A percentile compares a stretch with the other conserved stretches of the same genome.
These are phyloP conservation scores for Mycena albidolilacea DNA, from an alignment of 768 basidiomycete genomes.

Conservation along the genomic window DNA sequence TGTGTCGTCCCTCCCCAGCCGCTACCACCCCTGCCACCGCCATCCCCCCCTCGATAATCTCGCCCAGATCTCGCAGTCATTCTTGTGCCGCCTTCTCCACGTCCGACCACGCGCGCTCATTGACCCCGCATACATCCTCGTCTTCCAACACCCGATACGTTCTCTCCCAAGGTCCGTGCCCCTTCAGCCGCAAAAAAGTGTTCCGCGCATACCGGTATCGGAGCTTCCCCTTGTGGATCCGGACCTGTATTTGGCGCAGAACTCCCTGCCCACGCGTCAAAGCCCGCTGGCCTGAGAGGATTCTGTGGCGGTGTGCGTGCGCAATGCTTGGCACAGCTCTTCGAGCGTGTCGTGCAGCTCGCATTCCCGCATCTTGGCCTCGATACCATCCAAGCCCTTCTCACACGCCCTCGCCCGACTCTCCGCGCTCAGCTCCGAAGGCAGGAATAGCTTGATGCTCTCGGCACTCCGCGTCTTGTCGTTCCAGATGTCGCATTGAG, in stretches of 20 bases:
- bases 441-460: slow-evolving; percentile 3
- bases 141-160: background rate
- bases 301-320: background rate
- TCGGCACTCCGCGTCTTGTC: background rate
- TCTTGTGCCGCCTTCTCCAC: slow-evolving; percentile 1
- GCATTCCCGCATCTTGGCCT: slow-evolving; percentile 4
- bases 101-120: background rate
- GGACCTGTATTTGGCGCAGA: background rate
- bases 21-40: slow-evolving; percentile 2
- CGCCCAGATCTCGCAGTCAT: background rate
- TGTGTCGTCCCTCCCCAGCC: no score
- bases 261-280: slow-evolving; percentile 17
- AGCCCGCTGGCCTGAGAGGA: background rate
- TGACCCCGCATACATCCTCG: slow-evolving; percentile 4
- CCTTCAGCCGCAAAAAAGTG: background rate
- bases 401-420: background rate
- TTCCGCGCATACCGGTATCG: slow-evolving; percentile 6
- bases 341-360: slow-evolving; percentile 16
- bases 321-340: background rate
- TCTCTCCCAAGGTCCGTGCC: slow-evolving; percentile 13
- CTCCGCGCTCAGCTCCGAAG: slow-evolving; percentile 1
- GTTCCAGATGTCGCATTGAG: background rate
- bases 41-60: background rate
- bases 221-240: slow-evolving; percentile 14
- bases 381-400: background rate